Conservation (phyloP, 441 rosid genomes). For the Sinapis alba region DNA sequence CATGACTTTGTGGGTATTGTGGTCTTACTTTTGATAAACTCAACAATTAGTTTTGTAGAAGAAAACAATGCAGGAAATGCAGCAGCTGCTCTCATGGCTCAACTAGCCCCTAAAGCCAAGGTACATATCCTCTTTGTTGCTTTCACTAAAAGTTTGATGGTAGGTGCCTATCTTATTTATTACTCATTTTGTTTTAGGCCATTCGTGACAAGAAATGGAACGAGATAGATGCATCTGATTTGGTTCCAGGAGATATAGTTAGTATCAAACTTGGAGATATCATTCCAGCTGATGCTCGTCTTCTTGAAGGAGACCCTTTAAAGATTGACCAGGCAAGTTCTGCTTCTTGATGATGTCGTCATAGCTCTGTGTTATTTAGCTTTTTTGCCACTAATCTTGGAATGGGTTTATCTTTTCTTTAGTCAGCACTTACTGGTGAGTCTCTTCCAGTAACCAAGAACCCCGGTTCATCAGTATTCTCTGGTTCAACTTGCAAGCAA, state of each 20-base stretch:
- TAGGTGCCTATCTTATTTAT: background rate
- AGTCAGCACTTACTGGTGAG: conserved; percentile 47
- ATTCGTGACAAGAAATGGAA: conserved; percentile 46
- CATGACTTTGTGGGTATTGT: conserved; percentile 62
- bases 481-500: conserved; percentile 74
- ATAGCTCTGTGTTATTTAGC: background rate
- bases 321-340: conserved; percentile 46
- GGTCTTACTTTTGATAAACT: conserved; percentile 53
- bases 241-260: conserved; percentile 55
- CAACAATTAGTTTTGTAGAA: conserved; percentile 65
- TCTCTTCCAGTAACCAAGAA: conserved; percentile 53
- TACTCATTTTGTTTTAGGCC: conserved; percentile 25
- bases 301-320: conserved; percentile 55
- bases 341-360: background rate
- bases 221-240: conserved; percentile 46
- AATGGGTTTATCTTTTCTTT: conserved; percentile 14
- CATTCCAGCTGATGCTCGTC: conserved; percentile 53
- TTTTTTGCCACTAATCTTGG: background rate
- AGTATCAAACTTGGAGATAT: conserved; percentile 42
- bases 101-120: conserved; percentile 69
- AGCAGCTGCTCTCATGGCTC: conserved; percentile 76
- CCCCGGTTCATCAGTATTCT: conserved; percentile 61
- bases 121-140: conserved; percentile 12
- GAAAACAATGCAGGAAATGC: conserved; percentile 78
- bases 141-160: background rate